Conservation (phyloP, 768 basidiomycete genomes). For the Leccinum disarticulatum region DNA sequence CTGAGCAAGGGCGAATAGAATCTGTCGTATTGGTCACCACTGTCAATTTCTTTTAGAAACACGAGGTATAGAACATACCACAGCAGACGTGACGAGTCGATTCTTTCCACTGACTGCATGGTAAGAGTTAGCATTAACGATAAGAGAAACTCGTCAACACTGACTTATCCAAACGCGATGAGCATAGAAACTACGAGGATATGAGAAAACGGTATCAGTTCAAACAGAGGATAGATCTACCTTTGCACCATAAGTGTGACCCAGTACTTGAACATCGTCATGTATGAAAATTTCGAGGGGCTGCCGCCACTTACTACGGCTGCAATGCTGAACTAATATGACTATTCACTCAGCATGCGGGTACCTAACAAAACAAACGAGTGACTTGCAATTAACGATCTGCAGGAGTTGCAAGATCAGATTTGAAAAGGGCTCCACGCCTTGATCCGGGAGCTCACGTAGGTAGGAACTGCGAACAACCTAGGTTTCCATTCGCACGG, state of each 20-base stretch:
- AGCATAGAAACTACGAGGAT: conserved; percentile 19
- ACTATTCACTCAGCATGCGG: neutral
- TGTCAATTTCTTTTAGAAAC: neutral
- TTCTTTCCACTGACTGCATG: conserved; percentile 21
- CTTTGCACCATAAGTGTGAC: conserved; percentile 22
- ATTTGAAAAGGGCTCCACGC: neutral
- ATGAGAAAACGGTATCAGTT: neutral
- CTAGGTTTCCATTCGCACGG: neutral
- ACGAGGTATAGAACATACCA: conserved; percentile 10
- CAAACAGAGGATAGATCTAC: conserved; percentile 1
- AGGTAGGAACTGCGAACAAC: conserved; percentile 5
- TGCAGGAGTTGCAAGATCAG: conserved; percentile 1
- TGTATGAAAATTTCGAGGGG: neutral
- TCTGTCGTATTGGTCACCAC: neutral
- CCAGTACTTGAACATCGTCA: conserved; percentile 12
- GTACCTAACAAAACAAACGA: neutral
- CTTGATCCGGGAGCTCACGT: conserved; percentile 1
- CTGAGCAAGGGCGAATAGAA: conserved; percentile 12
- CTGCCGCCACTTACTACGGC: conserved; percentile 4
- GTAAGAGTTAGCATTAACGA: neutral
- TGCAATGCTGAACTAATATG: neutral
- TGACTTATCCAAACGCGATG: conserved; percentile 30
- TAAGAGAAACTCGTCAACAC: neutral
- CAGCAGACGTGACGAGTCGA: conserved; percentile 9
- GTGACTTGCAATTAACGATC: conserved; percentile 3